Evolutionary conservation across 148 eudicot genomes (phyloP).

Genomic region (Euryodendron excelsum): DNA sequence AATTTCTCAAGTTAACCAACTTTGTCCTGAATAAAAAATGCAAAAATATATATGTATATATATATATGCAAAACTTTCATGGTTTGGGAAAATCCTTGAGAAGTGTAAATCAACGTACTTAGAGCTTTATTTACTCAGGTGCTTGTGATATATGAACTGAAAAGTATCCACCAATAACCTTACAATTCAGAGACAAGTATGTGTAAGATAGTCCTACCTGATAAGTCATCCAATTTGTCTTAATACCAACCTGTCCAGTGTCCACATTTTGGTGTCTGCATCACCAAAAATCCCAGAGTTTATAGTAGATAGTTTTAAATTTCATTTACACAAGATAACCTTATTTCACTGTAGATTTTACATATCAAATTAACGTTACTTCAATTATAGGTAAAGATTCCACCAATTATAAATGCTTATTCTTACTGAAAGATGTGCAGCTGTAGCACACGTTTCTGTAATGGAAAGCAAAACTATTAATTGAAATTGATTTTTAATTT

Average conservation of each 20-base stretch:
- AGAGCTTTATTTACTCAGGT: not conserved
- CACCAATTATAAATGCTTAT: not conserved
- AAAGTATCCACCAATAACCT: not conserved
- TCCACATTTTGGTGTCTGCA: not conserved
- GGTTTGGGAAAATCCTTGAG: not conserved
- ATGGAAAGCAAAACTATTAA: not conserved
- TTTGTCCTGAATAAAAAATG: not conserved
- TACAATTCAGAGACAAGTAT: not conserved
- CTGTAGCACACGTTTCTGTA: not conserved
- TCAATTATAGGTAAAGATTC: not conserved
- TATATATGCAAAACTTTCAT: not conserved
- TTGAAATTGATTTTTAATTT: not conserved
- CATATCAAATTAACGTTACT: not conserved
- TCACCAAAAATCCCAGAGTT: not conserved
- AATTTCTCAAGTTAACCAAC: constrained; percentile 1
- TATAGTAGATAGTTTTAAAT: not conserved
- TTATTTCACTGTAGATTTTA: not conserved
- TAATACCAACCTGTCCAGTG: not conserved
- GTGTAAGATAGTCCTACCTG: not conserved
- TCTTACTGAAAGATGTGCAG: not conserved
- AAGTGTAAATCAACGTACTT: not conserved
- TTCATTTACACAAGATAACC: not conserved
- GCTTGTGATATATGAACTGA: not conserved
- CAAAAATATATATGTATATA: too few species aligned
- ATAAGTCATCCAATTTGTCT: not conserved